phyloP scores from a whole-genome alignment of 2,329 filamentous ascomycete species.

The Pseudonectria buxi region DNA sequence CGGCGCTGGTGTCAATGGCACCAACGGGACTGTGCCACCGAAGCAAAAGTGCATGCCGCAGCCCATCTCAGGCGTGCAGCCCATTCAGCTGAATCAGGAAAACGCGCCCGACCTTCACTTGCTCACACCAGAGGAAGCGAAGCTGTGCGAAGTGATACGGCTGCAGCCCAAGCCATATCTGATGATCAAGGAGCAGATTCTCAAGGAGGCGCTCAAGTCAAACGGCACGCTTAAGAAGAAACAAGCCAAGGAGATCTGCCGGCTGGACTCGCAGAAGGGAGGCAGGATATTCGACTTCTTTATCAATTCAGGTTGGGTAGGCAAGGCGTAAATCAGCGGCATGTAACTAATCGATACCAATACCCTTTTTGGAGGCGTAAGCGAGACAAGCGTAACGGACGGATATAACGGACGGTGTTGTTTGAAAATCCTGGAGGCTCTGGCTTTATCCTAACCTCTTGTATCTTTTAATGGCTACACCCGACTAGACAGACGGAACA shows the following conservation, averaged over 20 bases:
- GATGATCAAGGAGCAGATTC: conserved; percentile 86
- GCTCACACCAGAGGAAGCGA: conserved; percentile 73
- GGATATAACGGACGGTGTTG: too few relatives aligned
- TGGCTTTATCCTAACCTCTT: too few relatives aligned
- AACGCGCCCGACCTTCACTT: conserved; percentile 79
- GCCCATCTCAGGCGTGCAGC: conserved; percentile 54
- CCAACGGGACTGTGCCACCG: conserved; percentile 28
- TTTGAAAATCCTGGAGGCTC: too few relatives aligned
- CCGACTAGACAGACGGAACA: too few relatives aligned
- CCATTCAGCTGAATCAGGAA: conserved; percentile 65
- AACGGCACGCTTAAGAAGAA: conserved; percentile 92
- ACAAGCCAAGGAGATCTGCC: conserved; percentile 77
- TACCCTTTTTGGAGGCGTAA: conserved; percentile 13
- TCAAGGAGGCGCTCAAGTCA: conserved; percentile 83
- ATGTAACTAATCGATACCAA: conserved; percentile 13
- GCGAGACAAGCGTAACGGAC: too few relatives aligned
- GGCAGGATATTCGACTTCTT: conserved; percentile 91
- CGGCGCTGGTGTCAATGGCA: conserved; percentile 37
- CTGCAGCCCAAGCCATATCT: conserved; percentile 92
- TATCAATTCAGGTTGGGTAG: conserved; percentile 86
- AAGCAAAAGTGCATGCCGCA: conserved; percentile 48
- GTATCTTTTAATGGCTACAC: too few relatives aligned
- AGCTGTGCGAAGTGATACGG: conserved; percentile 77
- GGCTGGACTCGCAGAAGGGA: conserved; percentile 78
- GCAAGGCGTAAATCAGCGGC: conserved; percentile 56